These are phyloP conservation scores for Solanum chiquidenum DNA, from an alignment of 257 asterid genomes.

Conservation along the genomic window DNA sequence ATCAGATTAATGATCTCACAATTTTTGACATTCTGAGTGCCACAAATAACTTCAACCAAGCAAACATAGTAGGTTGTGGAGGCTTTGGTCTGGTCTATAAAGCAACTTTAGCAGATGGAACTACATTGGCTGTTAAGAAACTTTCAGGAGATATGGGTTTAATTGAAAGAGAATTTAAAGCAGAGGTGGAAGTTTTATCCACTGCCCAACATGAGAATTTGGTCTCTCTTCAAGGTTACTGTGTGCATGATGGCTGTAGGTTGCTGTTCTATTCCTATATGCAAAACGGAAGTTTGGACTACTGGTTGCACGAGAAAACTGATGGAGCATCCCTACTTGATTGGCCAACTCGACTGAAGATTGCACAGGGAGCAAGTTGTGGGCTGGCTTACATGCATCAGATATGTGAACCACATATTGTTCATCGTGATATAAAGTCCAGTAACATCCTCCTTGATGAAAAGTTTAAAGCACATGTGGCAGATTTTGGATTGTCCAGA, in stretches of 20 bases:
- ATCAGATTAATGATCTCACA: constrained; percentile 53
- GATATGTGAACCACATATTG: constrained; percentile 83
- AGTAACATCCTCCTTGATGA: constrained; percentile 89
- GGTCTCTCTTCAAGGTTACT: constrained; percentile 82
- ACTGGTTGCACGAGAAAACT: constrained; percentile 86
- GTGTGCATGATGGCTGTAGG: constrained; percentile 78
- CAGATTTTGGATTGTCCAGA: constrained; percentile 89
- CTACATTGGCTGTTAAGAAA: constrained; percentile 78
- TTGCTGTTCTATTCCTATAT: constrained; percentile 75
- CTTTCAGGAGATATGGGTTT: constrained; percentile 92
- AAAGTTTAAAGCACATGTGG: constrained; percentile 80
- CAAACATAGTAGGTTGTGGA: constrained; percentile 88
- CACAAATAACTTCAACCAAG: constrained; percentile 82
- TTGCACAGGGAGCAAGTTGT: constrained; percentile 63
- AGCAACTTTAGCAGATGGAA: constrained; percentile 68
- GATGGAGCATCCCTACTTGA: constrained; percentile 73
- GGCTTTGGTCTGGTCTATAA: constrained; percentile 91
- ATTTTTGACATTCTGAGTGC: constrained; percentile 68
- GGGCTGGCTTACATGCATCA: constrained; percentile 97
- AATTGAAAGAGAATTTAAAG: constrained; percentile 95
- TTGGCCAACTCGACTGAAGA: constrained; percentile 74
- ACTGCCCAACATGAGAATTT: constrained; percentile 90
- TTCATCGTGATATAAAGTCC: constrained; percentile 90
- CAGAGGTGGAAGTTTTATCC: constrained; percentile 88
- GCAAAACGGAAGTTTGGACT: constrained; percentile 95